Conservation (phyloP, 306 rosid genomes). For the Oxytropis ochrocephala region DNA sequence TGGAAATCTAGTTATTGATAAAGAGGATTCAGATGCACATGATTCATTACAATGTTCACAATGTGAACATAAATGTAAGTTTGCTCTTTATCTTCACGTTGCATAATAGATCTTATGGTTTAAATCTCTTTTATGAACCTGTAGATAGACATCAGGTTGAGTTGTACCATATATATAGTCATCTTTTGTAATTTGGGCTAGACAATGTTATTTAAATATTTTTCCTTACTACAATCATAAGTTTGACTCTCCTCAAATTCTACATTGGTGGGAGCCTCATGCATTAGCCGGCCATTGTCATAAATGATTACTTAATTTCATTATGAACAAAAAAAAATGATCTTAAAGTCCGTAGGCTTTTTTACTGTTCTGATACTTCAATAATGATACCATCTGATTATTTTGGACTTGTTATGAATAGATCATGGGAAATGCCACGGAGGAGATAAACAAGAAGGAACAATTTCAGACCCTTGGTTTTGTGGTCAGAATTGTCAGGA, state of each 20-base stretch:
- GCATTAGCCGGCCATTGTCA: background rate
- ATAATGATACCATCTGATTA: conserved; percentile 21
- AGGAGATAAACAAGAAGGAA: conserved; percentile 36
- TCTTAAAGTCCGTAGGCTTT: background rate
- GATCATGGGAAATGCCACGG: conserved; percentile 73
- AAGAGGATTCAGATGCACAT: conserved; percentile 46
- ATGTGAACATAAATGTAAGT: conserved; percentile 90
- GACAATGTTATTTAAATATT: background rate
- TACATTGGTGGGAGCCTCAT: background rate
- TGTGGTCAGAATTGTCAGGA: conserved; percentile 73
- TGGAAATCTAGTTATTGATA: conserved; percentile 61
- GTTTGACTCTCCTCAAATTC: conserved; percentile 1
- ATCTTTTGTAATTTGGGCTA: background rate
- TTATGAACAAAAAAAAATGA: background rate
- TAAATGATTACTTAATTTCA: background rate
- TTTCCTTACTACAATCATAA: background rate
- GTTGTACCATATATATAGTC: background rate
- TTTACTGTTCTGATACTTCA: conserved; percentile 16
- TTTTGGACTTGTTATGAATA: conserved; percentile 32
- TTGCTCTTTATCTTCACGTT: conserved; percentile 4
- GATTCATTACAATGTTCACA: conserved; percentile 74
- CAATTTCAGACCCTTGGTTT: conserved; percentile 53
- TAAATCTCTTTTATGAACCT: conserved; percentile 8
- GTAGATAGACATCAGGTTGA: background rate
- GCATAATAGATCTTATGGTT: conserved; percentile 2